These are phyloP conservation scores for Pleomassaria siparia DNA, from an alignment of 2,329 filamentous ascomycete species.

Conservation along the genomic window DNA sequence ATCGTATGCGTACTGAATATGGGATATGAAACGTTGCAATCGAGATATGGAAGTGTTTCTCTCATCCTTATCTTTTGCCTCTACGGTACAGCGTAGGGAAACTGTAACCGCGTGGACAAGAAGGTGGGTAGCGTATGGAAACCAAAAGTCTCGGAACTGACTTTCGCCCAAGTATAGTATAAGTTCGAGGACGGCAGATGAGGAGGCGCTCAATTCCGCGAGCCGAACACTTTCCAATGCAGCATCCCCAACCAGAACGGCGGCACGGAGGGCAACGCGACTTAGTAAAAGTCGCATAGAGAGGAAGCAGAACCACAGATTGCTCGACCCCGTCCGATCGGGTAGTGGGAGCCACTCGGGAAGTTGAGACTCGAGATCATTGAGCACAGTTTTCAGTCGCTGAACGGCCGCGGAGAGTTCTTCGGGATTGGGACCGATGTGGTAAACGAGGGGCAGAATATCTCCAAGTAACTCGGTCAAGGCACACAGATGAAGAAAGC, in stretches of 20 bases:
- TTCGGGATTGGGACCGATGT: conserved; percentile 32
- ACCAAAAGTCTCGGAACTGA: conserved; percentile 57
- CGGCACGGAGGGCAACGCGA: conserved; percentile 37
- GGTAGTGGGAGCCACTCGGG: conserved; percentile 37
- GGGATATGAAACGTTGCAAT: conserved; percentile 51
- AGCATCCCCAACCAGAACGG: conserved; percentile 27
- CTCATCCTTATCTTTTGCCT: conserved; percentile 51
- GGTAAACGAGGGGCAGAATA: conserved; percentile 43
- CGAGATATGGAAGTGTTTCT: conserved; percentile 50
- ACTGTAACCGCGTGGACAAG: conserved; percentile 58
- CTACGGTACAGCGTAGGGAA: conserved; percentile 54
- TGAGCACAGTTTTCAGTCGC: conserved; percentile 35
- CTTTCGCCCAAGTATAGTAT: conserved; percentile 49
- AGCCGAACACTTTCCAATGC: conserved; percentile 34
- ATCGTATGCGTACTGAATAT: conserved; percentile 50
- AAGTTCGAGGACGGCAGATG: conserved; percentile 54
- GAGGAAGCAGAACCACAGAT: conserved; percentile 45
- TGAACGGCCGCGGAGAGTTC: conserved; percentile 32
- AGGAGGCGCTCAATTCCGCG: conserved; percentile 52
- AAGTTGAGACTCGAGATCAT: conserved; percentile 36
- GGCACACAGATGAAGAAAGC: conserved; percentile 56
- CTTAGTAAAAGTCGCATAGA: conserved; percentile 44
- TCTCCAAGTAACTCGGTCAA: conserved; percentile 49
- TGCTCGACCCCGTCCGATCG: conserved; percentile 35
- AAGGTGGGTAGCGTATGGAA: conserved; percentile 53